Evolutionary conservation across 2,329 filamentous ascomycete genomes (phyloP).

Genomic region (Aspergillus ustus): DNA sequence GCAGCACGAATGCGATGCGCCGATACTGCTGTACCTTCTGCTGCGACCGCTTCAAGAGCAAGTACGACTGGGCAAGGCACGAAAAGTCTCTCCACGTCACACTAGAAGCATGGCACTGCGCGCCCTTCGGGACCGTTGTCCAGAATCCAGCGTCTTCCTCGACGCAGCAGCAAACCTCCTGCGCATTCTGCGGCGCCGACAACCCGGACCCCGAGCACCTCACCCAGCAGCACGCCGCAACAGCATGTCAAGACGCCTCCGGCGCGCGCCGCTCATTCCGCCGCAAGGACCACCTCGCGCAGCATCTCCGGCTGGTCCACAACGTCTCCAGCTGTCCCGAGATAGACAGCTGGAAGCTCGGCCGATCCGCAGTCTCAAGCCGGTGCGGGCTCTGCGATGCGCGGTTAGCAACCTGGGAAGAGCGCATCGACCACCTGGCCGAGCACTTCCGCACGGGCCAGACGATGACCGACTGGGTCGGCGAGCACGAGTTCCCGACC

Average conservation of each 20-base stretch:
- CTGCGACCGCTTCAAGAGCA: constrained; percentile 31
- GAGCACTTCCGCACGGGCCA: constrained; percentile 57
- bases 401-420: constrained; percentile 54
- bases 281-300: constrained; percentile 59
- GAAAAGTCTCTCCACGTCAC: constrained; percentile 32
- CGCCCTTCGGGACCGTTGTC: constrained; percentile 22
- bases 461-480: constrained; percentile 58
- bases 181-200: constrained; percentile 54
- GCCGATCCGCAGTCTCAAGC: constrained; percentile 49
- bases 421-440: constrained; percentile 56
- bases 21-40: constrained; percentile 31
- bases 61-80: constrained; percentile 31
- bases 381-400: constrained; percentile 58
- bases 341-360: constrained; percentile 31
- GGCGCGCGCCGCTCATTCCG: constrained; percentile 56
- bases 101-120: constrained; percentile 27
- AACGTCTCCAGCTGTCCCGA: constrained; percentile 40
- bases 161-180: constrained; percentile 31
- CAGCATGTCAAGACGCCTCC: constrained; percentile 42
- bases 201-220: constrained; percentile 54
- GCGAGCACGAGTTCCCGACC: constrained; percentile 52
- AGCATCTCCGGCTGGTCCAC: constrained; percentile 58
- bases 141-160: not conserved
- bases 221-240: constrained; percentile 52
- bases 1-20: not conserved